Evolutionary conservation across 345 rosid species (phyloP), one percentile per base, ranked within the genome.

Genomic region (Erucastrum elatum): DNA sequence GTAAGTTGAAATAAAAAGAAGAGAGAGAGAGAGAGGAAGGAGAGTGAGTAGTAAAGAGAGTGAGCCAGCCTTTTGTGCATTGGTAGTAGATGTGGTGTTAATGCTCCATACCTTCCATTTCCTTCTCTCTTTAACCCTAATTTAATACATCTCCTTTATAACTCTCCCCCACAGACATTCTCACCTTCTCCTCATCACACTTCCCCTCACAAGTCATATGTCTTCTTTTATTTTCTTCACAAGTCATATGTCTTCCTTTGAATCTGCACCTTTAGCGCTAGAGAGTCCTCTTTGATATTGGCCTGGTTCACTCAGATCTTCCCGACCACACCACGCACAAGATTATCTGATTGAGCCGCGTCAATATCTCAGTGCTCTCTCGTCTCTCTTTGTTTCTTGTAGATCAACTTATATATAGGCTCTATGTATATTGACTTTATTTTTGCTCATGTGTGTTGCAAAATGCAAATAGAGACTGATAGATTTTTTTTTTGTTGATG

Each of bases 271-370:
- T 44, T 63, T 60, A 62, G 62, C 65, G 79, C 82, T 85, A 81
- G 66, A 81, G 35, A 76, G 89, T 84, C 70, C 78, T 83, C 85
- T 87, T 81, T 84, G 97, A 88, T 92, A 88, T 92, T 92, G 97
- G 93, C 95, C 90, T 84, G 95, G 95, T 88, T 92, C 97, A 90
- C 84, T 92, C 97, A 92, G 95, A 89, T 81, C 53, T 81, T 72
- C 46, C 17, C 26, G 61, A 21, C 6, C 29, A 49, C 10, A 4
- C 25, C n/a, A 12, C 6, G 4, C 2, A 64, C 3, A 31, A 62
- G 27, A 29, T 79, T 35, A 55, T 90, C 85, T 92, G 95, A 92
- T 92, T 92, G 93, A 92, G 97, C 93, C 97, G 95, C 90, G 95
- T 90, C 95, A 92, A 92, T 90, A 92, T 92, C 97, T 81, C 88